Evolutionary conservation across 352 stramenopile species (phyloP).

Genomic region (Phytophthora uliginosa): DNA sequence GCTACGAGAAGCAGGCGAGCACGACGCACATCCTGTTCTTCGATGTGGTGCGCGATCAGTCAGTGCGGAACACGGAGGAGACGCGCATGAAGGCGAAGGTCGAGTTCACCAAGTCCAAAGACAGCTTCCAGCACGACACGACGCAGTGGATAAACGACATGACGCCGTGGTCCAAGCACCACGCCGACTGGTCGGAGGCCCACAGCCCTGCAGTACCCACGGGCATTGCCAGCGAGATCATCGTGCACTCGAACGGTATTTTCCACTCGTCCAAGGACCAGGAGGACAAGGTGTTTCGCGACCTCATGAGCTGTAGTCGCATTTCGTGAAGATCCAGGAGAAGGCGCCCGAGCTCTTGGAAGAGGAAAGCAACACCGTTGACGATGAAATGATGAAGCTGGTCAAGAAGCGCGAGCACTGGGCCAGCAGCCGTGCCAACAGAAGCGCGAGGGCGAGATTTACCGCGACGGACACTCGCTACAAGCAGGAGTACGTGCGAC

Average conservation of each 20-base stretch:
- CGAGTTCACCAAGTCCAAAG: constrained; percentile 91
- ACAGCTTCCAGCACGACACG: constrained; percentile 89
- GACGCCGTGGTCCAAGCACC: constrained; percentile 89
- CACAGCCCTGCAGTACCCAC: constrained; percentile 91
- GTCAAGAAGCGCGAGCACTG: constrained; percentile 92
- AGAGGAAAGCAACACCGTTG: constrained; percentile 83
- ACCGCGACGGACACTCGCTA: constrained; percentile 84
- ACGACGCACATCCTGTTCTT: constrained; percentile 89
- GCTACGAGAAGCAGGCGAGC: constrained; percentile 75
- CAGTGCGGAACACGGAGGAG: constrained; percentile 79
- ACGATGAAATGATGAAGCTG: constrained; percentile 92
- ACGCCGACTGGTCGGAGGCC: constrained; percentile 87
- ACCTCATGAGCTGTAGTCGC: constrained; percentile 79
- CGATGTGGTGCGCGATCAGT: constrained; percentile 81
- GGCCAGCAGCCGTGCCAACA: constrained; percentile 88
- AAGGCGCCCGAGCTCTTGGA: constrained; percentile 83
- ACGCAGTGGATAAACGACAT: constrained; percentile 92
- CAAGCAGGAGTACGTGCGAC: constrained; percentile 85
- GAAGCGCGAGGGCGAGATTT: constrained; percentile 92
- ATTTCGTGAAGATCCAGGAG: constrained; percentile 89
- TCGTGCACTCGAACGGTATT: constrained; percentile 89
- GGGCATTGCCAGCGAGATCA: constrained; percentile 90
- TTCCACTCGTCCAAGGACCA: constrained; percentile 68
- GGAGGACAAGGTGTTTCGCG: constrained; percentile 68
- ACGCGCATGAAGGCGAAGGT: constrained; percentile 88